Percentiles rank a stretch among this genome's conserved stretches.
These are phyloP conservation scores for Ceratobasidium sp. DNA, from an alignment of 1,284 basidiomycete genomes.

Conservation along the genomic window DNA sequence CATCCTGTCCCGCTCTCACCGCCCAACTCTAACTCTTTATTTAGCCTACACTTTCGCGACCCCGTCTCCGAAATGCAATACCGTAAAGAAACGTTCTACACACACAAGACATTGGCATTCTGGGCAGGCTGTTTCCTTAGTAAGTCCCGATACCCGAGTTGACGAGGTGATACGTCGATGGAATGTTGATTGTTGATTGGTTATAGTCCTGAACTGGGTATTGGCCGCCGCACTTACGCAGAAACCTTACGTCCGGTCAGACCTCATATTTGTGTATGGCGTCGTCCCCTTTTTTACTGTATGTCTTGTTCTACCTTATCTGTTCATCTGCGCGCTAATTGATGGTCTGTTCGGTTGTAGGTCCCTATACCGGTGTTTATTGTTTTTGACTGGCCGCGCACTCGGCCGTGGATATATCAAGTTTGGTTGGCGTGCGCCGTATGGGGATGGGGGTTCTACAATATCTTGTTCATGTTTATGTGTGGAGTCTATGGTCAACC, in stretches of 20 bases:
- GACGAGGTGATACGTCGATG: neutral
- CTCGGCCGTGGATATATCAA: constrained; percentile 72
- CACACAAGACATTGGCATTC: constrained; percentile 64
- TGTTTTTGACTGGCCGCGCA: constrained; percentile 76
- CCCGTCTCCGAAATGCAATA: constrained; percentile 48
- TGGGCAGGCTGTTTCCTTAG: constrained; percentile 77
- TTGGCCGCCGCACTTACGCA: constrained; percentile 19
- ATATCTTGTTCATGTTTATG: constrained; percentile 53
- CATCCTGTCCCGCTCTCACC: neutral
- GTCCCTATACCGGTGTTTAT: constrained; percentile 67
- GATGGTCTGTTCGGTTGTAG: constrained; percentile 56
- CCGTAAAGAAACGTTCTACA: constrained; percentile 48
- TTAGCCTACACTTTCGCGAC: constrained; percentile 46
- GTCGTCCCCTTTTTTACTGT: constrained; percentile 39
- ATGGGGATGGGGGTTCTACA: constrained; percentile 38
- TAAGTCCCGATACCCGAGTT: constrained; percentile 63
- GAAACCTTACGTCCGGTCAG: constrained; percentile 2
- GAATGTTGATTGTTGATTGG: neutral
- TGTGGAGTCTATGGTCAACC: constrained; percentile 67
- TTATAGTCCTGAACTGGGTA: constrained; percentile 40
- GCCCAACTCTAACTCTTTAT: neutral
- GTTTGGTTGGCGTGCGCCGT: constrained; percentile 60
- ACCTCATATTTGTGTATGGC: constrained; percentile 35
- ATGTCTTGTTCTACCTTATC: constrained; percentile 22
- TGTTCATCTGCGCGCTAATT: too few species aligned